Evolutionary conservation across 306 rosid genomes (phyloP), one percentile per base, ranked within the genome.

Genomic region (Prinsepia uniflora): DNA sequence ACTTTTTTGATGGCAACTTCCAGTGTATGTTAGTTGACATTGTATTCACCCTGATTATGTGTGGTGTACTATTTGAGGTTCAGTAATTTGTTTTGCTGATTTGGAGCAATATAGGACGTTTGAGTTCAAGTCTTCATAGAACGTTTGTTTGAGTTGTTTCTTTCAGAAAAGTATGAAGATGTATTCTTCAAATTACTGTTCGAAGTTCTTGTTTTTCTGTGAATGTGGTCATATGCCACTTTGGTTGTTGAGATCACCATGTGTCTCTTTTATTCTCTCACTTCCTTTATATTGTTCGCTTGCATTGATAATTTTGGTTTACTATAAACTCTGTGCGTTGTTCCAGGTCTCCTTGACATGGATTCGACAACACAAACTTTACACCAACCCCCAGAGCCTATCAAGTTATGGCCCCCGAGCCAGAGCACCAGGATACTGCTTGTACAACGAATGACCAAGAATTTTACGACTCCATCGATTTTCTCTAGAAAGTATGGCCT

Each of bases 351-450:
- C 40, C 68, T 71, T 74, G 78, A 20, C 50, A 92, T 92, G 97
- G 97, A 89, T 74, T 84, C 89, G 52, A 6, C 75, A 2, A 61
- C 66, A 6, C 82, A 76, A 73, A 7, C 78, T 7, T 81, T 82
- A 82, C 90, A 81, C 65, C 86, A 70, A 9, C 92, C 87, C 48
- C n/a, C 84, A 5, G 78, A 82, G 62, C 65, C 86, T 6, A 87
- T 92, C 78, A 92, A 89, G 74, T 81, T 92, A 63, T 92, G 96
- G 97, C 96, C 97, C 12, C 92, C 94, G 20, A 89, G 92, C 81
- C 88, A 84, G 89, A 77, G 97, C 76, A 87, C 97, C 34, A 86
- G 97, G 83, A 67, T 87, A 45, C 80, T 78, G 87, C 91, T 92
- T 71, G 89, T 86, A 0, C 89, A 89, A 22, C 78, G 93, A 56